Percentiles rank a stretch among this genome's conserved stretches.
phyloP scores from a whole-genome alignment of 2,329 filamentous ascomycete genomes.

The Penicillium glabrum region DNA sequence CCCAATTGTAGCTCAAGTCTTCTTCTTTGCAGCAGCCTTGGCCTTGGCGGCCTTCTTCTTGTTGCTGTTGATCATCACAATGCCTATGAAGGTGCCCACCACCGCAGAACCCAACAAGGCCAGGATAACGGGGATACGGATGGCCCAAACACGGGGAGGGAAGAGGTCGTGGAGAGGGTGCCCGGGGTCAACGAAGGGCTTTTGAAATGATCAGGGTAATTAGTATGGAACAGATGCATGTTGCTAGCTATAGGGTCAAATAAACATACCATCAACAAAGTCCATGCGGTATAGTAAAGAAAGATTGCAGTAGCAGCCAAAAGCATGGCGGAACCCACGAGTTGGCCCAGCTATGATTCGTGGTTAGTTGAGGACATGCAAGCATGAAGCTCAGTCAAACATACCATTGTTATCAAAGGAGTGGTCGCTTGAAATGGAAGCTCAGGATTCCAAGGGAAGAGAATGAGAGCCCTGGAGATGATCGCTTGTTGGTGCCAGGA shows the following conservation, averaged over 20 bases:
- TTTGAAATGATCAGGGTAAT: constrained; percentile 2
- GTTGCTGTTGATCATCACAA: constrained; percentile 99
- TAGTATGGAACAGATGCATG: neutral
- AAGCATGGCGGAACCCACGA: constrained; percentile 74
- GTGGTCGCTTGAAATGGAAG: constrained; percentile 4
- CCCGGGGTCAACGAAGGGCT: constrained; percentile 97
- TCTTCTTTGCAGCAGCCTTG: constrained; percentile 81
- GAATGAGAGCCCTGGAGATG: constrained; percentile 8
- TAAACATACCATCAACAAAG: constrained; percentile 80
- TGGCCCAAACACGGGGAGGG: constrained; percentile 96
- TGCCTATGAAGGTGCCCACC: constrained; percentile 90
- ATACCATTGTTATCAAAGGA: constrained; percentile 26
- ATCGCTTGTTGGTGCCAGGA: constrained; percentile 16
- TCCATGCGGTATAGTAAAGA: constrained; percentile 97
- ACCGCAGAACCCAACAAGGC: constrained; percentile 89
- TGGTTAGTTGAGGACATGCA: constrained; percentile 1
- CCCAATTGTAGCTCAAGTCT: constrained; percentile 57
- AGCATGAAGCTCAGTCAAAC: constrained; percentile 12
- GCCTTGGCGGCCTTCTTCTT: constrained; percentile 95
- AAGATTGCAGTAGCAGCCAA: constrained; percentile 71
- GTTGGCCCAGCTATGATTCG: constrained; percentile 79
- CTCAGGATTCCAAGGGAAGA: constrained; percentile 6
- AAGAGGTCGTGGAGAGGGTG: constrained; percentile 94
- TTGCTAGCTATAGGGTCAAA: neutral
- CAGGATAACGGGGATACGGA: constrained; percentile 96